phyloP scores from a whole-genome alignment of 2,329 filamentous ascomycete species.

The Aspergillus udagawae region DNA sequence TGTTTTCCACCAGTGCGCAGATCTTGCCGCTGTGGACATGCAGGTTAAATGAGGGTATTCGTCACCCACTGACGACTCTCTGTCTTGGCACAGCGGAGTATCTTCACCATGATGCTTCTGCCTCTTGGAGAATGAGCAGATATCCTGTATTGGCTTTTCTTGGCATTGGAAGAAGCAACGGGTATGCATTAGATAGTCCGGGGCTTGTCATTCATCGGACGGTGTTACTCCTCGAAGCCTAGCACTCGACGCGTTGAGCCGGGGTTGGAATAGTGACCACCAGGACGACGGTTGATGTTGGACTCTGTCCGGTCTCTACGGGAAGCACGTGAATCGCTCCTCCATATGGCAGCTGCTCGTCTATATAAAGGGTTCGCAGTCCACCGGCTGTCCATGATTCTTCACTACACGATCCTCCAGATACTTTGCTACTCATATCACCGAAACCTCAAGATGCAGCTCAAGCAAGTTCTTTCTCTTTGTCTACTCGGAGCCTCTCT shows the following conservation, averaged over 20 bases:
- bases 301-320: neutral
- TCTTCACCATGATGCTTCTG: neutral
- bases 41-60: neutral
- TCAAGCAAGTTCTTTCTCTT: constrained; percentile 1
- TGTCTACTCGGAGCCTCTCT: constrained; percentile 2
- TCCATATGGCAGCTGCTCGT: neutral
- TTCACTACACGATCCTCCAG: neutral
- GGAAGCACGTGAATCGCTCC: neutral
- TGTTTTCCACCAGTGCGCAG: neutral
- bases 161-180: neutral
- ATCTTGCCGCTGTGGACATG: neutral
- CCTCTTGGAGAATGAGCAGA: neutral
- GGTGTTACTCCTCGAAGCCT: neutral
- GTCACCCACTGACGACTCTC: neutral
- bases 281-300: neutral
- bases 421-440: neutral
- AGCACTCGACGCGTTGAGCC: too few relatives aligned
- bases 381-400: neutral
- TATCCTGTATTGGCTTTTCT: neutral
- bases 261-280: neutral
- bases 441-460: neutral
- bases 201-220: neutral
- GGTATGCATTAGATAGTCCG: neutral
- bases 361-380: neutral
- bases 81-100: neutral